phyloP scores from a whole-genome alignment of 108 stramenopile genomes.

The Cyclotella sp. region DNA sequence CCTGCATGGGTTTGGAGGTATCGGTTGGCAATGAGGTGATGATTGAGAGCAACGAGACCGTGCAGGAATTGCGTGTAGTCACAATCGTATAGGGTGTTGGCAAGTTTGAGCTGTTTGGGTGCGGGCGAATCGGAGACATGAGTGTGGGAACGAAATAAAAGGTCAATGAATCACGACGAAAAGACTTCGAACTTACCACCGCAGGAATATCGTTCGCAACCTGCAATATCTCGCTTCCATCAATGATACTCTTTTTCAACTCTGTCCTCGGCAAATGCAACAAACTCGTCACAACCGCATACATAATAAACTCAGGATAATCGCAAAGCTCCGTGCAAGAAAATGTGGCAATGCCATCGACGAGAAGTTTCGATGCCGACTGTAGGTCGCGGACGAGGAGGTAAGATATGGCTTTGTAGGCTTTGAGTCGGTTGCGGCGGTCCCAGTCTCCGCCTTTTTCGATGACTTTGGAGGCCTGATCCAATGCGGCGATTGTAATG shows the following conservation, averaged over 20 bases:
- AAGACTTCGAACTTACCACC: conserved; percentile 49
- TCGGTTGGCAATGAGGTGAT: conserved; percentile 77
- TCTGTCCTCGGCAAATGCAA: conserved; percentile 85
- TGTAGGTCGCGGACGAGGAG: conserved; percentile 85
- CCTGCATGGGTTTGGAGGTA: conserved; percentile 87
- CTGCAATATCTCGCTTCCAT: conserved; percentile 95
- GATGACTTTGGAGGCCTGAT: conserved; percentile 74
- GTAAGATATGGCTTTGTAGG: conserved; percentile 88
- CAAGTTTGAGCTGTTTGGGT: conserved; percentile 61
- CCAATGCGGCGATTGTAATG: conserved; percentile 10
- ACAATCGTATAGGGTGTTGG: conserved; percentile 92
- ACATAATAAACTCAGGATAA: conserved; percentile 92
- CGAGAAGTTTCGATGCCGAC: conserved; percentile 83
- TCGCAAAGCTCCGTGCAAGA: conserved; percentile 95
- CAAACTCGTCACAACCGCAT: conserved; percentile 90
- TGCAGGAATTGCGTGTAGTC: conserved; percentile 93
- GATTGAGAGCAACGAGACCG: conserved; percentile 89
- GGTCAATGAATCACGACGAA: background rate
- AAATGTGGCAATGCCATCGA: conserved; percentile 96
- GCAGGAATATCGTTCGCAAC: conserved; percentile 84
- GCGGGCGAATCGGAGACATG: background rate
- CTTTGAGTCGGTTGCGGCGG: conserved; percentile 96
- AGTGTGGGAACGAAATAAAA: background rate
- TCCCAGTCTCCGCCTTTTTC: conserved; percentile 99
- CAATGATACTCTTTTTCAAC: conserved; percentile 93